Evolutionary conservation across 2,329 filamentous ascomycete genomes (phyloP).

Genomic region (Monosporascus cannonballus): DNA sequence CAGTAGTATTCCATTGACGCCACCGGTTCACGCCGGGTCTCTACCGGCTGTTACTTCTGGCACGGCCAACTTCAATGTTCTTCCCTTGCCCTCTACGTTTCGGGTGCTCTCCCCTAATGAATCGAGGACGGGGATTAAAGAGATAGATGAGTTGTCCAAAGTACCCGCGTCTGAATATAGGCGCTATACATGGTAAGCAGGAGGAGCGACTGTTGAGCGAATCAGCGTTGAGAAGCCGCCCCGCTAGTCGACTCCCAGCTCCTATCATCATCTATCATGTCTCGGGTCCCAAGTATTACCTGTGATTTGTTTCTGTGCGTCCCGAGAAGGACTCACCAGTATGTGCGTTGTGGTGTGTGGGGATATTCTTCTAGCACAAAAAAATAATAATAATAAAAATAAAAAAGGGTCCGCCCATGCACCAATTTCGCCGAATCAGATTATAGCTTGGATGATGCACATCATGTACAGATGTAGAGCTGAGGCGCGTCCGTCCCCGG

Average conservation of each 20-base stretch:
- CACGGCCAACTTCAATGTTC: background rate
- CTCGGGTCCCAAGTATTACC: background rate
- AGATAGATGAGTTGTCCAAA: background rate
- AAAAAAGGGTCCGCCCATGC: conserved; percentile 31
- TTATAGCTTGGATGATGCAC: conserved; percentile 3
- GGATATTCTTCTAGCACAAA: conserved; percentile 21
- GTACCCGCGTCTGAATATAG: background rate
- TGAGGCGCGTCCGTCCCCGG: conserved; percentile 1
- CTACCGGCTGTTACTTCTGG: background rate
- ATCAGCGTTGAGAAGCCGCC: background rate
- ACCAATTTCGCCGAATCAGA: conserved; percentile 21
- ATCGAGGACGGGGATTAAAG: background rate
- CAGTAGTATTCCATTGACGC: background rate
- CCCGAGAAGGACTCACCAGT: background rate
- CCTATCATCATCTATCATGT: background rate
- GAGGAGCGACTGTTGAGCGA: background rate
- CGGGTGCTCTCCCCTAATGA: background rate
- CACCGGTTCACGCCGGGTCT: background rate
- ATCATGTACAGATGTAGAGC: background rate
- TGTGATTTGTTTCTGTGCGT: background rate
- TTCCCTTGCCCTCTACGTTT: background rate
- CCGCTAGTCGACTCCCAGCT: background rate
- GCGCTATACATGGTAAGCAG: background rate
- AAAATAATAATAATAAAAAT: conserved; percentile 9
- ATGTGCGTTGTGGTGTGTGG: conserved; percentile 1